These are phyloP conservation scores for Tetracentron sinense DNA, from an alignment of 164 flowering plant genomes.

Conservation along the genomic window DNA sequence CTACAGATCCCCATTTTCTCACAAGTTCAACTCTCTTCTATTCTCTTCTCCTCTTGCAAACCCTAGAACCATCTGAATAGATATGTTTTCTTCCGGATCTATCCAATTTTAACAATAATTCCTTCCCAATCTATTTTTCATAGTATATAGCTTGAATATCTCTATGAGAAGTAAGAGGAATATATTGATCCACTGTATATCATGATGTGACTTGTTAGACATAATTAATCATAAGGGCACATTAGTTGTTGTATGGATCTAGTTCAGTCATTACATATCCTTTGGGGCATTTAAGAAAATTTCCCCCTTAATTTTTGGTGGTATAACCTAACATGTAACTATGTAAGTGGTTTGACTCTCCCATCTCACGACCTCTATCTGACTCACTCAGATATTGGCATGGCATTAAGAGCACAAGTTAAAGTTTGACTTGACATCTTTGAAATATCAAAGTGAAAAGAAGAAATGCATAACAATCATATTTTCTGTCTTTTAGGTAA, in stretches of 20 bases:
- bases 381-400: not conserved
- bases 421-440: not conserved
- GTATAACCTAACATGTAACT: too few relatives aligned
- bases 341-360: not conserved
- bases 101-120: not conserved
- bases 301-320: not conserved
- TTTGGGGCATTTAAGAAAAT: too few relatives aligned
- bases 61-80: too few relatives aligned
- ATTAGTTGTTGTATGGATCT: too few relatives aligned
- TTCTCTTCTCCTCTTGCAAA: not conserved
- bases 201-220: too few relatives aligned
- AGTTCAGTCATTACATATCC: too few relatives aligned
- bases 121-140: too few relatives aligned
- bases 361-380: not conserved
- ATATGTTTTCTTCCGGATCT: not conserved
- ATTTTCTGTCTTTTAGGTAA: too few relatives aligned
- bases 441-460: not conserved
- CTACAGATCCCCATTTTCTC: not conserved
- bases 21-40: not conserved
- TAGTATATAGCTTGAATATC: not conserved
- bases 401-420: not conserved
- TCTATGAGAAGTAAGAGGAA: too few relatives aligned
- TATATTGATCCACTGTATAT: too few relatives aligned
- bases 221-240: too few relatives aligned
- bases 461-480: too few relatives aligned